Evolutionary conservation across 2,329 filamentous ascomycete species (phyloP).

Genomic region (Lachnellula hyalina): DNA sequence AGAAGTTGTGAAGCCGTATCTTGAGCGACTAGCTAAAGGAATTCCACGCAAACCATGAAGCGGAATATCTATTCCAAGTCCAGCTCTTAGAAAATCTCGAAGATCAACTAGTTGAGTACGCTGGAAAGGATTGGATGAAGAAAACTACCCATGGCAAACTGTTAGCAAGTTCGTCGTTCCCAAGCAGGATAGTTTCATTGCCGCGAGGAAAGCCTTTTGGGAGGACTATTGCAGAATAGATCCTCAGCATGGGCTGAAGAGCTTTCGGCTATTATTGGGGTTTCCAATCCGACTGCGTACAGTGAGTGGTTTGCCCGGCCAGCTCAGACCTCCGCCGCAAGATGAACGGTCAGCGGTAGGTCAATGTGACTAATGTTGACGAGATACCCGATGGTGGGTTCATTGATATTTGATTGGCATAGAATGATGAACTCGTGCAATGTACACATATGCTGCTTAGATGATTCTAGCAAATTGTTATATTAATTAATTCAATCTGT

Average conservation of each 20-base stretch:
- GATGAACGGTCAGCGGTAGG: slow-evolving; percentile 35
- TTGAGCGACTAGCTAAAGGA: slow-evolving; percentile 36
- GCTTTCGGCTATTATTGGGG: slow-evolving; percentile 36
- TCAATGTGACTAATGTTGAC: slow-evolving; percentile 34
- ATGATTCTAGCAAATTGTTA: neutral
- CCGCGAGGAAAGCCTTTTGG: slow-evolving; percentile 38
- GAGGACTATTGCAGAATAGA: slow-evolving; percentile 40
- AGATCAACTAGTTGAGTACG: slow-evolving; percentile 42
- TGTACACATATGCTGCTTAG: no score
- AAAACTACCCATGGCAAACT: slow-evolving; percentile 43
- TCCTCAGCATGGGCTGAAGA: slow-evolving; percentile 38
- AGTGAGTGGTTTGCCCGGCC: slow-evolving; percentile 33
- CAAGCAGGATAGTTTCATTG: slow-evolving; percentile 38
- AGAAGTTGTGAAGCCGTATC: slow-evolving; percentile 36
- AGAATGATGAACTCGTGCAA: neutral
- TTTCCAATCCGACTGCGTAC: slow-evolving; percentile 35
- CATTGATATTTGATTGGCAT: slow-evolving; percentile 3
- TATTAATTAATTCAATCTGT: no score
- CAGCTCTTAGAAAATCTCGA: slow-evolving; percentile 42
- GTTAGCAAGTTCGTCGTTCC: slow-evolving; percentile 37
- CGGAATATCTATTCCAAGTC: slow-evolving; percentile 40
- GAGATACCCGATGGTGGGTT: slow-evolving; percentile 31
- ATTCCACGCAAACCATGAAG: slow-evolving; percentile 36
- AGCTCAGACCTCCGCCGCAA: slow-evolving; percentile 33
- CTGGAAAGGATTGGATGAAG: slow-evolving; percentile 39